Conservation (phyloP, 345 rosid species). For the Pistacia integerrima region DNA sequence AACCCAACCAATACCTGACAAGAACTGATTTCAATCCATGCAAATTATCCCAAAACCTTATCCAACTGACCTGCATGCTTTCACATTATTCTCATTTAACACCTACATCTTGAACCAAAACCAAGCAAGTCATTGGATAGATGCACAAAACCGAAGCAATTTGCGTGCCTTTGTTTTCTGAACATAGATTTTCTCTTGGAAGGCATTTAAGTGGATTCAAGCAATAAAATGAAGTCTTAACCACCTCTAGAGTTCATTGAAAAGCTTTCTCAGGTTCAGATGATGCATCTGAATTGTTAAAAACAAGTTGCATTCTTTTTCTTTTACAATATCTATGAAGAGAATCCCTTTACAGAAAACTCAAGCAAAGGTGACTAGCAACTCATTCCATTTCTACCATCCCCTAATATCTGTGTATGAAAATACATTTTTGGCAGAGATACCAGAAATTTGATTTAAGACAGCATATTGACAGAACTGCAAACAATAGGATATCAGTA, state of each 20-base stretch:
- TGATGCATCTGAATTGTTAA: background rate
- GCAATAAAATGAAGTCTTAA: background rate
- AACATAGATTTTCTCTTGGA: background rate
- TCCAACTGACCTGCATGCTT: background rate
- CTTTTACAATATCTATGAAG: no score
- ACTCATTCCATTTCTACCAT: background rate
- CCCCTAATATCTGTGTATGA: background rate
- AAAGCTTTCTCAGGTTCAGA: slow-evolving; percentile 4
- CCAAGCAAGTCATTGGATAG: background rate
- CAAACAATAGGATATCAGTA: no score
- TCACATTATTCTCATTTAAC: background rate
- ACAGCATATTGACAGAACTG: no score
- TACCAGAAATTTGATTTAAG: background rate
- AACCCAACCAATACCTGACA: no score
- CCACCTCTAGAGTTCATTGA: background rate
- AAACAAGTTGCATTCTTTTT: background rate
- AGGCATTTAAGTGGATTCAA: no score
- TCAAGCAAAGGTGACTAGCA: background rate
- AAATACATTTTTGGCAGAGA: background rate
- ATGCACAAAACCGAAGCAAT: background rate
- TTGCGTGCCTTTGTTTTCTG: background rate
- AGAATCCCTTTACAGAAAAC: background rate
- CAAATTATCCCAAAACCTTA: no score
- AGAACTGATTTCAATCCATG: no score
- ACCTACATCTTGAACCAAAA: background rate